These are phyloP conservation scores for Leucosporidium creatinivorum DNA, from an alignment of 768 basidiomycete species.

Conservation along the genomic window DNA sequence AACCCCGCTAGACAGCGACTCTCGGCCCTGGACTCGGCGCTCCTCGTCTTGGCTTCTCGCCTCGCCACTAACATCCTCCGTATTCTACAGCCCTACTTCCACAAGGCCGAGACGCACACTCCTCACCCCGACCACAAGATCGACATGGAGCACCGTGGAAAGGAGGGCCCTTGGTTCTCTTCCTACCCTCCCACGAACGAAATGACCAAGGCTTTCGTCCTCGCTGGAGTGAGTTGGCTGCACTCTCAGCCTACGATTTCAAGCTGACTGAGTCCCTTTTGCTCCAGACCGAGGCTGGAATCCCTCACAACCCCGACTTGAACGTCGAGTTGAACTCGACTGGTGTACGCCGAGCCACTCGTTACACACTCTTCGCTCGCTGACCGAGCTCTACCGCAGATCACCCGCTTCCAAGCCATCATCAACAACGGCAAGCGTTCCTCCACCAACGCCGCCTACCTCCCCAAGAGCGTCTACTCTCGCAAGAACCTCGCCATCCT, in stretches of 20 bases:
- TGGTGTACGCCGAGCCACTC: conserved; percentile 1
- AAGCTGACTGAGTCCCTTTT: neutral
- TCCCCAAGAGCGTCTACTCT: conserved; percentile 15
- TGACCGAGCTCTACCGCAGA: neutral
- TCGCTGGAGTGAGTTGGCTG: conserved; percentile 11
- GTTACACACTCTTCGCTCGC: too few species aligned
- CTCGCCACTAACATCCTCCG: too few species aligned
- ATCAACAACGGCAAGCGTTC: conserved; percentile 16
- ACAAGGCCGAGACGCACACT: conserved; percentile 23
- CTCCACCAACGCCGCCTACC: conserved; percentile 33
- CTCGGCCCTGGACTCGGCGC: too few species aligned
- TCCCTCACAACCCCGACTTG: conserved; percentile 20
- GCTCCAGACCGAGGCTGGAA: neutral
- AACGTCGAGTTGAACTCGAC: conserved; percentile 16
- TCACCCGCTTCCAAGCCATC: conserved; percentile 29
- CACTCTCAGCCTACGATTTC: neutral
- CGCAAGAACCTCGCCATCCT: conserved; percentile 31
- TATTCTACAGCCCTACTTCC: conserved; percentile 26
- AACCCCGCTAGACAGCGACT: too few species aligned
- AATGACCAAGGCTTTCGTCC: conserved; percentile 10
- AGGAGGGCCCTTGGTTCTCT: conserved; percentile 9
- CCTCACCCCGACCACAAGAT: conserved; percentile 21
- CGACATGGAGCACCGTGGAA: conserved; percentile 21
- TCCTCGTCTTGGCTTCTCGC: too few species aligned
- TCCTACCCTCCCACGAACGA: conserved; percentile 18